These are phyloP conservation scores for Phalaenopsis hybrid DNA, from an alignment of 116 monocot genomes.

Conservation along the genomic window DNA sequence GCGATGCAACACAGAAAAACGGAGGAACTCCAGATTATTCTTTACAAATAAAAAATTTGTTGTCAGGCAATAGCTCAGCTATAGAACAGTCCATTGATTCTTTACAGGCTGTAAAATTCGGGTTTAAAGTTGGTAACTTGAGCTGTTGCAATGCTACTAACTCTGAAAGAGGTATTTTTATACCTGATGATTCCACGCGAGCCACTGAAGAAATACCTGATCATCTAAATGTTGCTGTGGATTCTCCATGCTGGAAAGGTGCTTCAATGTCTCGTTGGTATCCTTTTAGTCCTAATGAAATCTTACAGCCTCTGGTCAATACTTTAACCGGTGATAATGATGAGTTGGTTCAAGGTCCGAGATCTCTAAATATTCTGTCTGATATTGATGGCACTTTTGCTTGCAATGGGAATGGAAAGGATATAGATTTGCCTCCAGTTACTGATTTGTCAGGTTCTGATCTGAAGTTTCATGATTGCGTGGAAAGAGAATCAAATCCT, in stretches of 20 bases:
- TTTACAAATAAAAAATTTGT: constrained; percentile 4
- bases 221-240: constrained; percentile 38
- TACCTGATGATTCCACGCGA: constrained; percentile 16
- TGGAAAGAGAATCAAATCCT: constrained; percentile 7
- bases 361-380: not conserved
- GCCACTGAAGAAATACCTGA: constrained; percentile 39
- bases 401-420: constrained; percentile 1
- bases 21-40: not conserved
- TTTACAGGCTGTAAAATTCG: constrained; percentile 8
- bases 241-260: constrained; percentile 94
- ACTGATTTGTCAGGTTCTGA: constrained; percentile 8
- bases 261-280: constrained; percentile 19
- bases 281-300: constrained; percentile 19
- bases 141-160: constrained; percentile 11
- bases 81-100: constrained; percentile 3
- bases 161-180: constrained; percentile 5
- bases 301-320: not conserved
- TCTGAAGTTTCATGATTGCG: constrained; percentile 12
- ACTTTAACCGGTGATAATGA: constrained; percentile 14
- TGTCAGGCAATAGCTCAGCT: not conserved
- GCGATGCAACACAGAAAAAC: constrained; percentile 3
- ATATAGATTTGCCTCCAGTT: not conserved
- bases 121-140: constrained; percentile 11
- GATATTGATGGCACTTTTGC: not conserved
- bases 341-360: constrained; percentile 15